Evolutionary conservation across 257 asterid genomes (phyloP).

Genomic region (Thymus mandschuricus): DNA sequence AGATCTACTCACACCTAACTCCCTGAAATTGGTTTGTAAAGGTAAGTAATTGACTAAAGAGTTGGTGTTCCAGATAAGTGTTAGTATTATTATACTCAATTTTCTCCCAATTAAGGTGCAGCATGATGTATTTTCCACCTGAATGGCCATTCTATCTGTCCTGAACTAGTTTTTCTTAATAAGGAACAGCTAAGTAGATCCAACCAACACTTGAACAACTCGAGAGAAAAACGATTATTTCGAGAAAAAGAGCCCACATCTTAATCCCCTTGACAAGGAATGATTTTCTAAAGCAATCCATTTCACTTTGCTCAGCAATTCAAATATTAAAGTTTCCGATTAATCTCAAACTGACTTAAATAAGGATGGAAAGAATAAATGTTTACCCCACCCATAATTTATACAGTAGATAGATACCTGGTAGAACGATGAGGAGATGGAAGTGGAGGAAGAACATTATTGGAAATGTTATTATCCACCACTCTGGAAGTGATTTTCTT

Average conservation of each 20-base stretch:
- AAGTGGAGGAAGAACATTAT: conserved; percentile 46
- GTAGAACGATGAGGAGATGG: conserved; percentile 69
- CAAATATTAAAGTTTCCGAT: neutral
- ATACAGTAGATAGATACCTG: conserved; percentile 46
- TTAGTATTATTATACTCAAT: neutral
- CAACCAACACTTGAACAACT: conserved; percentile 34
- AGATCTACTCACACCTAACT: conserved; percentile 62
- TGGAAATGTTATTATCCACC: conserved; percentile 47
- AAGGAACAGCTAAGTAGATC: conserved; percentile 33
- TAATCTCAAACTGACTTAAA: neutral
- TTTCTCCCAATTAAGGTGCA: conserved; percentile 1
- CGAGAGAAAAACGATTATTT: neutral
- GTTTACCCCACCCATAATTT: neutral
- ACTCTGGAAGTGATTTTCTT: conserved; percentile 72
- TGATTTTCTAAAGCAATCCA: conserved; percentile 4
- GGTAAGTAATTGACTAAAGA: neutral
- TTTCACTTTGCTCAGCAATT: conserved; percentile 3
- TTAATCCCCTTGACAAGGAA: conserved; percentile 8
- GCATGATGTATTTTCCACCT: neutral
- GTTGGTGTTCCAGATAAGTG: neutral
- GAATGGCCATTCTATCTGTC: conserved; percentile 19
- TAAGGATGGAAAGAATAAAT: conserved; percentile 25
- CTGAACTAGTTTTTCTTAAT: conserved; percentile 3
- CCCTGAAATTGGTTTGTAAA: conserved; percentile 47
- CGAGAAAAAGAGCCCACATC: conserved; percentile 26